Conservation (phyloP, 2,329 filamentous ascomycete genomes). For the Pseudogymnoascus verrucosus region DNA sequence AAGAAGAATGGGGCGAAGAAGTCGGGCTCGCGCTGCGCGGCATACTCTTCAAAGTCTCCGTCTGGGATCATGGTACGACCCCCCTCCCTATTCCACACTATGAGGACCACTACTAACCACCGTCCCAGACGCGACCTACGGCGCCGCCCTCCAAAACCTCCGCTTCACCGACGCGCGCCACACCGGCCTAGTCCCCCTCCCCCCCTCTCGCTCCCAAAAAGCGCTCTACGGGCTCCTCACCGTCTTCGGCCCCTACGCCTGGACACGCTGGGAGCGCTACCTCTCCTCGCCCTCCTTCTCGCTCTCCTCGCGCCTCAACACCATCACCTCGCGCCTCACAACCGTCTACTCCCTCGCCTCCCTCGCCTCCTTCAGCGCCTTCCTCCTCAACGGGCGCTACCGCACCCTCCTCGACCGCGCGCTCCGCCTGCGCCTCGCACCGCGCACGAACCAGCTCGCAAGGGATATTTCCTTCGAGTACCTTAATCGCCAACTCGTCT, state of each 20-base stretch:
- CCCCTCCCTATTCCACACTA: not conserved
- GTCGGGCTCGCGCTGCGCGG: constrained; percentile 70
- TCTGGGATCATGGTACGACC: constrained; percentile 69
- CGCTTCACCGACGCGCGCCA: constrained; percentile 78
- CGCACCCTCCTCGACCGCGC: constrained; percentile 82
- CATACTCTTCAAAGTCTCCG: constrained; percentile 83
- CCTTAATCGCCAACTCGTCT: constrained; percentile 92
- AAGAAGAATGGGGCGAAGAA: constrained; percentile 82
- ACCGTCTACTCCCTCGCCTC: constrained; percentile 74
- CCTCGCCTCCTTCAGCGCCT: constrained; percentile 79
- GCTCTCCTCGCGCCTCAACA: constrained; percentile 45
- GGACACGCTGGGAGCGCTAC: constrained; percentile 88
- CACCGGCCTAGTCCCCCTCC: constrained; percentile 50
- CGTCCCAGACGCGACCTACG: constrained; percentile 69
- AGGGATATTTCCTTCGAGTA: constrained; percentile 96
- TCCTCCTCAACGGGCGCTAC: constrained; percentile 84
- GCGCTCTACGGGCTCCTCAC: constrained; percentile 74
- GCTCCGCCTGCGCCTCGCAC: constrained; percentile 74
- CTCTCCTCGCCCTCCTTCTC: constrained; percentile 48
- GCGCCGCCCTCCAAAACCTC: constrained; percentile 84
- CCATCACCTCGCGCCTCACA: constrained; percentile 59
- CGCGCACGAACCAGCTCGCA: constrained; percentile 75
- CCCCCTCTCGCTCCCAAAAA: constrained; percentile 79
- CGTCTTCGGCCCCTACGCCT: constrained; percentile 80
- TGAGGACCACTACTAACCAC: not conserved